Evolutionary conservation across 768 basidiomycete species (phyloP).

Genomic region (Naganishia vaughanmartiniae): DNA sequence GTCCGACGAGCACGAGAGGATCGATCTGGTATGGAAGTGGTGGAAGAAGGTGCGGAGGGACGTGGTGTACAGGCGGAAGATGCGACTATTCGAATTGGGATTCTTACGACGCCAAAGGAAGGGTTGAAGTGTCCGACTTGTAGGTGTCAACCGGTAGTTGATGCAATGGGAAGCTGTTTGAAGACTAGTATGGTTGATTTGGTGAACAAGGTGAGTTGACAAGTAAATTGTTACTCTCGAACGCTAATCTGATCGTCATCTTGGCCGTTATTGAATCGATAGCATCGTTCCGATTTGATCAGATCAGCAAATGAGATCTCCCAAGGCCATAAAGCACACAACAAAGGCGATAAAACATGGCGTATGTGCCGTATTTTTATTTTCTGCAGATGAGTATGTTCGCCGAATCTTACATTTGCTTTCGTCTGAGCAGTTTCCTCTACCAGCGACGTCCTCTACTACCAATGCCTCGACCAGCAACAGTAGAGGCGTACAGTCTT

Average conservation of each 20-base stretch:
- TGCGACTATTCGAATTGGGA: conserved; percentile 11
- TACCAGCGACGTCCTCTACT: not conserved
- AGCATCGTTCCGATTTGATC: conserved; percentile 23
- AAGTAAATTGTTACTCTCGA: not conserved
- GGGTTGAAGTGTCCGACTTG: conserved; percentile 30
- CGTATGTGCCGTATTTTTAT: not conserved
- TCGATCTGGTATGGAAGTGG: not conserved
- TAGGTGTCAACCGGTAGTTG: conserved; percentile 19
- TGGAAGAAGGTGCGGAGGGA: too few relatives aligned
- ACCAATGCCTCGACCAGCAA: not conserved
- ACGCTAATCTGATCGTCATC: not conserved
- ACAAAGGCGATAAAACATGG: conserved; percentile 23
- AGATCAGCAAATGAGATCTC: conserved; percentile 19
- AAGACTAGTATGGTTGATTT: conserved; percentile 19
- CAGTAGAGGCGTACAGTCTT: not conserved
- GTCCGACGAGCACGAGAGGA: not conserved
- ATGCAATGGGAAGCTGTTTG: conserved; percentile 12
- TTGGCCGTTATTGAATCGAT: not conserved
- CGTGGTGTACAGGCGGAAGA: not conserved
- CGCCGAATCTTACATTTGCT: not conserved
- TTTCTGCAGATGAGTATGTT: not conserved
- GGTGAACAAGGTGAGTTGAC: conserved; percentile 23
- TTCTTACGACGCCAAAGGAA: conserved; percentile 24
- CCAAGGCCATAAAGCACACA: conserved; percentile 11
- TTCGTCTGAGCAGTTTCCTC: conserved; percentile 1